These are phyloP conservation scores for Cyberlindnera mississippiensis DNA, from an alignment of 805 yeast species.

Conservation along the genomic window DNA sequence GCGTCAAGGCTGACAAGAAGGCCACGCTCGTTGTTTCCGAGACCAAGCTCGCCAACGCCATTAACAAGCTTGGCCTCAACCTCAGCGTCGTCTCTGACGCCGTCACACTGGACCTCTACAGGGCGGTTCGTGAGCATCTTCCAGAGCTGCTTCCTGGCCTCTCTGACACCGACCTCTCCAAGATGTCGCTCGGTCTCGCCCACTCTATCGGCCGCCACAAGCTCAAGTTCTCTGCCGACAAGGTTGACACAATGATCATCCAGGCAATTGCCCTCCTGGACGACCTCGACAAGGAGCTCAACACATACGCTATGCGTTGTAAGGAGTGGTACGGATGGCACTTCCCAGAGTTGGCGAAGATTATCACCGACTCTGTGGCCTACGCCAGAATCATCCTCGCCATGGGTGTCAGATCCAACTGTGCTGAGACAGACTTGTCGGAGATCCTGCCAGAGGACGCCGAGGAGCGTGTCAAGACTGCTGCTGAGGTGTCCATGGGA, in stretches of 20 bases:
- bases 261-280: constrained; percentile 97
- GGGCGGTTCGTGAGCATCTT: constrained; percentile 91
- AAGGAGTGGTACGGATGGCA: constrained; percentile 99
- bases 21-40: constrained; percentile 88
- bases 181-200: constrained; percentile 97
- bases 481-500: constrained; percentile 99
- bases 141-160: constrained; percentile 95
- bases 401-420: constrained; percentile 93
- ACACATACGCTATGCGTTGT: constrained; percentile 98
- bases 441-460: constrained; percentile 89
- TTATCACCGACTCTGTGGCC: constrained; percentile 92
- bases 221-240: constrained; percentile 95
- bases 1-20: constrained; percentile 75
- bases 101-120: constrained; percentile 87
- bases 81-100: constrained; percentile 91
- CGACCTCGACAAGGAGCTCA: constrained; percentile 94
- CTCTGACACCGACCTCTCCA: constrained; percentile 75
- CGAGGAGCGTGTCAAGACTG: constrained; percentile 88
- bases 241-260: constrained; percentile 98
- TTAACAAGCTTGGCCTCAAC: constrained; percentile 88
- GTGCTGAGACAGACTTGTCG: constrained; percentile 84
- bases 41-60: constrained; percentile 92
- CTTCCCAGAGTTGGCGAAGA: constrained; percentile 98
- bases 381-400: constrained; percentile 89
- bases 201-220: constrained; percentile 98